Base-by-base conservation (phyloP, 345 rosid species). In the Barbarea vulgaris region DNA sequence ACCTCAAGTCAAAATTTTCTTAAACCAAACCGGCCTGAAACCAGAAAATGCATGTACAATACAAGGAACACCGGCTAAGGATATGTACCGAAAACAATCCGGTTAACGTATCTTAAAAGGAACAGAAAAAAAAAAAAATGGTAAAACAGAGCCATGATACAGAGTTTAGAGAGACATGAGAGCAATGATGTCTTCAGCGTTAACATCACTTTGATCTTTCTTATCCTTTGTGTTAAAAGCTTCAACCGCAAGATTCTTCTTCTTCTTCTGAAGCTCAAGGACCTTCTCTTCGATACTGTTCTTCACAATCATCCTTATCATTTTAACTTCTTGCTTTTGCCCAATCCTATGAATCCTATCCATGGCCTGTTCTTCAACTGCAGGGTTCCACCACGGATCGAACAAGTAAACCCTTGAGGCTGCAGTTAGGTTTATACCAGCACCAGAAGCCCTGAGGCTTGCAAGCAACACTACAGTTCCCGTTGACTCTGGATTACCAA, bases 361-460 rank as follows among this genome's bases (percentile, higher is more conserved):
- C 96, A 91, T 91, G 1, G 97, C 98, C 73, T 86, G 97, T 69
- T 91, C 96, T 85, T 93, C 94, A 13, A 86, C 83, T 2, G 94
- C 91, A 27, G 97, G 93, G 80, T 93, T 93, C 97, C 97, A 93
- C 97, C 96, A 91, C 0, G 96, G 98, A 70, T 91, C 98, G 1
- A 89, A 61, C 80, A 93, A 50, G 84, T 86, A 91, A 50, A 91
- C 93, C 14, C 67, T 83, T 14, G 94, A 87, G 10, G 98, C 97
- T 17, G 82, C 88, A 46, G 97, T 78, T 34, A 91, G 88, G 81
- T 93, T 93, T 75, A 93, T 88, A 9, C 98, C 93, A 6, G 90
- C 64, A 37, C 94, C 89, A 36, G 84, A 88, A n/a, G 97, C 96
- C 81, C 76, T 91, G 9, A 93, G 87, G 78, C 96, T 91, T 3